Evolutionary conservation across 139 green algal species (phyloP).

Genomic region (Tetraselmis chui): DNA sequence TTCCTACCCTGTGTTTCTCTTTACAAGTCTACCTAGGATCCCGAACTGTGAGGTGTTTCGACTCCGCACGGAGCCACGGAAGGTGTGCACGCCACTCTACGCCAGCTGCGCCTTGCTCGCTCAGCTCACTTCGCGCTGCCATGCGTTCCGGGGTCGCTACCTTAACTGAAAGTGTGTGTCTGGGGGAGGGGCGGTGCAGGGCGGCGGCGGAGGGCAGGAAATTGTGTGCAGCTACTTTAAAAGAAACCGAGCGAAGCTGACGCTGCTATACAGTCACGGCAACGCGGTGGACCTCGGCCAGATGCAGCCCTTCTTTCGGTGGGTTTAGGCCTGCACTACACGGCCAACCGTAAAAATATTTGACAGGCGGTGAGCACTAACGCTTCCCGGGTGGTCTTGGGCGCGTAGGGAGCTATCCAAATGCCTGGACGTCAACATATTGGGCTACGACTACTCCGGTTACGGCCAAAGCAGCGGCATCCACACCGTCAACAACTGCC

Average conservation of each 20-base stretch:
- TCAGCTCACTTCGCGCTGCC: too few species aligned
- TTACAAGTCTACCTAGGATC: slow-evolving; percentile 16
- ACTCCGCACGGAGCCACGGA: slow-evolving; percentile 16
- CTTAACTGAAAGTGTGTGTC: too few species aligned
- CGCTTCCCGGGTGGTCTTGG: background rate
- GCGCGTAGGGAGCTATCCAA: slow-evolving; percentile 47
- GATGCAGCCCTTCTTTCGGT: slow-evolving; percentile 74
- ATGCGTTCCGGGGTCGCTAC: too few species aligned
- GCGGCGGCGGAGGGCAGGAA: slow-evolving; percentile 14
- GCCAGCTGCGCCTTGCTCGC: too few species aligned
- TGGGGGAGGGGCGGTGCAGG: background rate
- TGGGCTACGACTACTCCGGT: slow-evolving; percentile 81
- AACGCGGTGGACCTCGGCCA: slow-evolving; percentile 90
- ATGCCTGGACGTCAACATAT: slow-evolving; percentile 65
- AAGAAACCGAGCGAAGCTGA: slow-evolving; percentile 28
- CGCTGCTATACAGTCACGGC: slow-evolving; percentile 84
- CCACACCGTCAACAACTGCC: slow-evolving; percentile 29
- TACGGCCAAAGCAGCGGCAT: slow-evolving; percentile 53
- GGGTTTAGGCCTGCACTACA: background rate
- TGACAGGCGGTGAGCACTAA: background rate
- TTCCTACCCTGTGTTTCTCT: background rate
- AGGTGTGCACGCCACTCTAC: background rate
- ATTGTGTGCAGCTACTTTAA: slow-evolving; percentile 57
- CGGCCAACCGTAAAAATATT: background rate
- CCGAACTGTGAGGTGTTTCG: slow-evolving; percentile 26